These are phyloP conservation scores for Globisporangium camurandrum DNA, from an alignment of 352 stramenopile genomes.

Conservation along the genomic window DNA sequence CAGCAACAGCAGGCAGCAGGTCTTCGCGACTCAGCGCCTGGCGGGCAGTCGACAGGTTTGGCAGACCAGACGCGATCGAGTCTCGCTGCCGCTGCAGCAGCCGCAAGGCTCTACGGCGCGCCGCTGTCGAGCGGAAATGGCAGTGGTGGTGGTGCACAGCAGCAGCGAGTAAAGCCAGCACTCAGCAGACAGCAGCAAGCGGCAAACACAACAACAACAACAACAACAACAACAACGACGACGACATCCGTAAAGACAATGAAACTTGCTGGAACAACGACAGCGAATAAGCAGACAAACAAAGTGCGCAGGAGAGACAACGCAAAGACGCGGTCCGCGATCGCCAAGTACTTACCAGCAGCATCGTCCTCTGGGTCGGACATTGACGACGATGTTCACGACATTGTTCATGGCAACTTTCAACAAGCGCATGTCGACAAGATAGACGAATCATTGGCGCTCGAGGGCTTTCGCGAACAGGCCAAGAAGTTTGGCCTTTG, in stretches of 20 bases:
- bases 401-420: constrained; percentile 1
- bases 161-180: too few relatives aligned
- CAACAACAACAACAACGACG: neutral
- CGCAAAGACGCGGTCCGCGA: neutral
- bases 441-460: constrained; percentile 1
- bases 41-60: neutral
- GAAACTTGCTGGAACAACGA: neutral
- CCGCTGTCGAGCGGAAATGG: neutral
- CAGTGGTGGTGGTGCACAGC: neutral
- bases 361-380: constrained; percentile 8
- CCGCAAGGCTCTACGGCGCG: constrained; percentile 23
- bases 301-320: neutral
- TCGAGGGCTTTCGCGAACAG: constrained; percentile 31
- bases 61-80: constrained; percentile 15
- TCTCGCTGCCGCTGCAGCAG: constrained; percentile 22
- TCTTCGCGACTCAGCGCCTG: neutral
- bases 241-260: too few relatives aligned
- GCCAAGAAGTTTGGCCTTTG: constrained; percentile 35
- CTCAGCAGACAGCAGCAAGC: too few relatives aligned
- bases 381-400: constrained; percentile 5
- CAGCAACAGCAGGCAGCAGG: neutral
- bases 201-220: too few relatives aligned
- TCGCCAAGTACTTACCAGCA: constrained; percentile 4
- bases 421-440: neutral
- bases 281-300: neutral